Evolutionary conservation across 306 rosid species (phyloP).

Genomic region (Hippophae tibetana): DNA sequence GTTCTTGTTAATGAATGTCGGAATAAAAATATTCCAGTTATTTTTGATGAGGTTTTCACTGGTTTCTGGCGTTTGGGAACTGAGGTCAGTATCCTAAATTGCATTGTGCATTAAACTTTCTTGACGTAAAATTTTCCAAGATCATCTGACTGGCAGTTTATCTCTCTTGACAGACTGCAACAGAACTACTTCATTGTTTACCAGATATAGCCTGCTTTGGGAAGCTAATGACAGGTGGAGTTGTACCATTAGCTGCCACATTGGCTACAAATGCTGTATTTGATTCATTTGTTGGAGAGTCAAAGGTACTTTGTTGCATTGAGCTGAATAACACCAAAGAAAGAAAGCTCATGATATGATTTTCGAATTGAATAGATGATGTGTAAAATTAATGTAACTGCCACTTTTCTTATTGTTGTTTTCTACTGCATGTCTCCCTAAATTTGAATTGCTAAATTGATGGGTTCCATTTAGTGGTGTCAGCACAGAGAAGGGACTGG

Average conservation of each 20-base stretch:
- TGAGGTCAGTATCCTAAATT: slow-evolving; percentile 44
- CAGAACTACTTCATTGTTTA: slow-evolving; percentile 59
- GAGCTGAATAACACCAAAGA: not conserved
- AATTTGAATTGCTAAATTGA: too few relatives aligned
- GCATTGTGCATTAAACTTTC: slow-evolving; percentile 3
- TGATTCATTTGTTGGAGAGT: slow-evolving; percentile 82
- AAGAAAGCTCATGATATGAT: too few relatives aligned
- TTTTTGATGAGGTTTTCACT: slow-evolving; percentile 90
- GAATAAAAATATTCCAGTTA: slow-evolving; percentile 58
- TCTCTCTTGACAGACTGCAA: slow-evolving; percentile 50
- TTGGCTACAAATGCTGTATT: slow-evolving; percentile 68
- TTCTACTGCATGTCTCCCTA: too few relatives aligned
- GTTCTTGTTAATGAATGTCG: slow-evolving; percentile 80
- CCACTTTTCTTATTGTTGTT: not conserved
- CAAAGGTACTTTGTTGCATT: slow-evolving; percentile 53
- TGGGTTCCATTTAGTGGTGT: too few relatives aligned
- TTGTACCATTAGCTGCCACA: slow-evolving; percentile 74
- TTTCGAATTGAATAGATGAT: too few relatives aligned
- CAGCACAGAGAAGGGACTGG: too few relatives aligned
- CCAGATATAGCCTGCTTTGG: slow-evolving; percentile 93
- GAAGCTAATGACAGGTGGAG: slow-evolving; percentile 93
- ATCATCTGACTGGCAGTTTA: slow-evolving; percentile 10
- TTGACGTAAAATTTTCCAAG: not conserved
- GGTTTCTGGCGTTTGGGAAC: slow-evolving; percentile 98
- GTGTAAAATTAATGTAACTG: not conserved